These are phyloP conservation scores for Raddia guianensis DNA, from an alignment of 176 grass and related monocot species.

Conservation along the genomic window DNA sequence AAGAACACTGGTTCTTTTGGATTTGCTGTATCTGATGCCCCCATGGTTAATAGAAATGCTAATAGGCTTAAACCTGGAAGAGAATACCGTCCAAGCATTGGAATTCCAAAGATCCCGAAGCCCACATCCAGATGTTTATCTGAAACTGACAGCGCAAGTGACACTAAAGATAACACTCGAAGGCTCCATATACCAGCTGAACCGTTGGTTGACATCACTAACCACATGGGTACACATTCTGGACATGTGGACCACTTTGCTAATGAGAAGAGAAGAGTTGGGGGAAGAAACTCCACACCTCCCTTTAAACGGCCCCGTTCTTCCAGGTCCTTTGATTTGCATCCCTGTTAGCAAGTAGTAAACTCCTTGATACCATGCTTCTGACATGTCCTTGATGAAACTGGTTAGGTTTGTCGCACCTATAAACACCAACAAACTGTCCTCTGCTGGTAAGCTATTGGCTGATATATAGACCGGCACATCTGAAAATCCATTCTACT, in stretches of 20 bases:
- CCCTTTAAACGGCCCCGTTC: slow-evolving; percentile 82
- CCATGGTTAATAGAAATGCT: slow-evolving; percentile 26
- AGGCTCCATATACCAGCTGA: slow-evolving; percentile 44
- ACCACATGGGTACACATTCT: slow-evolving; percentile 44
- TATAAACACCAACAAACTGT: slow-evolving; percentile 57
- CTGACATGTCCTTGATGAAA: slow-evolving; percentile 55
- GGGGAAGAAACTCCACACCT: slow-evolving; percentile 68
- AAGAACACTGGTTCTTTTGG: slow-evolving; percentile 29
- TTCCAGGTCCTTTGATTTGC: slow-evolving; percentile 71
- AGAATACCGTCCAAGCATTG: slow-evolving; percentile 15
- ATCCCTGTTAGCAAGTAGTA: slow-evolving; percentile 49
- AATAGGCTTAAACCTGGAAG: slow-evolving; percentile 32
- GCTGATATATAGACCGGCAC: slow-evolving; percentile 19
- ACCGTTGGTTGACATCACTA: slow-evolving; percentile 64
- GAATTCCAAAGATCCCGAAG: slow-evolving; percentile 40
- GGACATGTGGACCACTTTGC: slow-evolving; percentile 40
- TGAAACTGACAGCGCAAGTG: slow-evolving; percentile 11
- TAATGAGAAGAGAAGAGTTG: slow-evolving; percentile 60
- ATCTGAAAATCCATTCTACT: slow-evolving; percentile 30
- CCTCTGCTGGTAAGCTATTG: slow-evolving; percentile 59
- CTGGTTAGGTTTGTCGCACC: slow-evolving; percentile 78
- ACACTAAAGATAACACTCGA: slow-evolving; percentile 33
- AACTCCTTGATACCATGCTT: slow-evolving; percentile 53
- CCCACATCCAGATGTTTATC: slow-evolving; percentile 49
- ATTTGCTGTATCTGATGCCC: slow-evolving; percentile 32